These are phyloP conservation scores for Leishmania mexicana DNA, from an alignment of 208 protist species.

Conservation along the genomic window DNA sequence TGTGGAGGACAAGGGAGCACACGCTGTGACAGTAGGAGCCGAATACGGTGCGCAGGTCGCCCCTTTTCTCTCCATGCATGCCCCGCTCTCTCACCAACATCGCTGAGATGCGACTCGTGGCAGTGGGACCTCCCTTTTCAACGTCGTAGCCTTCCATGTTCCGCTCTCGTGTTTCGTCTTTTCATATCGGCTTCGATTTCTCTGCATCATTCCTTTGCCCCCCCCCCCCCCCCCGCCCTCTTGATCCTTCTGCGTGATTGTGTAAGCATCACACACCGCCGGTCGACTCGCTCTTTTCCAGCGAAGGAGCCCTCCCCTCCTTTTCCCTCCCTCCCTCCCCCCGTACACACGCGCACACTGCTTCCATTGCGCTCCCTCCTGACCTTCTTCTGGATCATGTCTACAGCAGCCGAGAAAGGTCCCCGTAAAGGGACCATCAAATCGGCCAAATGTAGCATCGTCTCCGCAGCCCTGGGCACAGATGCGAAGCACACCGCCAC, in stretches of 20 bases:
- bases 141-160: not conserved
- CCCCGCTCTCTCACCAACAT: not conserved
- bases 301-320: not conserved
- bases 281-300: not conserved
- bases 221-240: not conserved
- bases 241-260: not conserved
- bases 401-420: not conserved
- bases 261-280: not conserved
- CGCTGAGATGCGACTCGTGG: not conserved
- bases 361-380: not conserved
- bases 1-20: not conserved
- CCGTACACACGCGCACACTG: not conserved
- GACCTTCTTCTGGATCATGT: not conserved
- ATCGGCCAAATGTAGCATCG: conserved; percentile 2
- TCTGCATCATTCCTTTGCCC: not conserved
- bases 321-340: not conserved
- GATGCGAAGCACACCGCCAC: conserved; percentile 12
- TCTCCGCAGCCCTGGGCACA: not conserved
- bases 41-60: not conserved
- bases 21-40: too few relatives aligned
- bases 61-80: not conserved
- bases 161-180: not conserved
- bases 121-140: not conserved
- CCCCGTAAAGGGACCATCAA: not conserved
- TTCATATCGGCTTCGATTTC: not conserved